Conservation (phyloP, 352 stramenopile genomes). For the Aphanomyces cochlioides region DNA sequence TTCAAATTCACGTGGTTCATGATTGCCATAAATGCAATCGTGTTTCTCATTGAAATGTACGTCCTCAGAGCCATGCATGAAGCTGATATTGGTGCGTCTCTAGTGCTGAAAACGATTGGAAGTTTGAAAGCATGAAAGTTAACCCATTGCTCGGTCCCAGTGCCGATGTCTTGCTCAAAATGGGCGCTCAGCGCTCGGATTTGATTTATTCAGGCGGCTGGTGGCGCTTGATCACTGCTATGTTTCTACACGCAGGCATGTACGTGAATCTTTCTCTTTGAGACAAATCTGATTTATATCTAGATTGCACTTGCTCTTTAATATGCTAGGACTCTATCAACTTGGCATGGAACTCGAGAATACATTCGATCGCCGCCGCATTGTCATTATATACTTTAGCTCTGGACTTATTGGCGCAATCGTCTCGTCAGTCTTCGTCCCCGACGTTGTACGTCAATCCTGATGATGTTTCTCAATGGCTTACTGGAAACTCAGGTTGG, state of each 20-base stretch:
- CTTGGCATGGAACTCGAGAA: constrained; percentile 57
- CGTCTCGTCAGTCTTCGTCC: constrained; percentile 53
- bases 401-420: constrained; percentile 56
- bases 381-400: constrained; percentile 50
- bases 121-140: constrained; percentile 51
- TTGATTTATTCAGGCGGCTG: constrained; percentile 58
- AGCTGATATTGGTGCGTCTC: background rate
- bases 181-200: constrained; percentile 45
- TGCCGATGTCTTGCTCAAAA: constrained; percentile 43
- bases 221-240: constrained; percentile 55
- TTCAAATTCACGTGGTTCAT: constrained; percentile 30
- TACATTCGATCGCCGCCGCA: constrained; percentile 43
- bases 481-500: constrained; percentile 2
- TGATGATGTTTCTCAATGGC: too few species aligned
- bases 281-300: background rate
- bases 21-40: constrained; percentile 19
- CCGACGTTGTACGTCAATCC: constrained; percentile 34
- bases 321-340: constrained; percentile 51
- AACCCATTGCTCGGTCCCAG: constrained; percentile 70
- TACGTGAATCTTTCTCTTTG: background rate
- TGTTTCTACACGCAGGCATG: constrained; percentile 67
- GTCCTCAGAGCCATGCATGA: background rate
- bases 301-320: constrained; percentile 59
- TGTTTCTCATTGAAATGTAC: constrained; percentile 30
- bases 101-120: constrained; percentile 61